A percentile compares a stretch with the other conserved stretches of the same genome.
phyloP scores from a whole-genome alignment of 2,329 filamentous ascomycete species.

The Biscogniauxia mediterranea region DNA sequence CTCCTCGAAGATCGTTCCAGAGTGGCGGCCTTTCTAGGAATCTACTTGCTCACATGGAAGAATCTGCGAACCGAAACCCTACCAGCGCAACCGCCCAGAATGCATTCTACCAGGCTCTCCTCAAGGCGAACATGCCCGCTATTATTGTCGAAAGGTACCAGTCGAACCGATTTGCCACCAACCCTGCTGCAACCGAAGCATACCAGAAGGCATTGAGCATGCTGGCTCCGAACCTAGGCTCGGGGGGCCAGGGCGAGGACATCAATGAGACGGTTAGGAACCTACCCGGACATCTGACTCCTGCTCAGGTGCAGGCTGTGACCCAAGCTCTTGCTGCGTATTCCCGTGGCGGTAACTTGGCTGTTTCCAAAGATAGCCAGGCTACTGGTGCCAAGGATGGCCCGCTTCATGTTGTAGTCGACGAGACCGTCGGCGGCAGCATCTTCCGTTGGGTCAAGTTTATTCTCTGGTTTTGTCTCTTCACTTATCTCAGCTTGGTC shows the following conservation, averaged over 20 bases:
- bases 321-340: slow-evolving; percentile 79
- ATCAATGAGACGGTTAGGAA: slow-evolving; percentile 31
- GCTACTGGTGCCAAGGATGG: slow-evolving; percentile 70
- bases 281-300: slow-evolving; percentile 45
- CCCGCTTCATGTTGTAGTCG: slow-evolving; percentile 93
- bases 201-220: slow-evolving; percentile 71
- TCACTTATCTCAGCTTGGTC: slow-evolving; percentile 77
- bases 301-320: slow-evolving; percentile 71
- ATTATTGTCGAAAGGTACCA: slow-evolving; percentile 90
- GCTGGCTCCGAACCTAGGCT: slow-evolving; percentile 32
- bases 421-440: slow-evolving; percentile 76
- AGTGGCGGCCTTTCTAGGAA: slow-evolving; percentile 54
- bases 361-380: slow-evolving; percentile 50
- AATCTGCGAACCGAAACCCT: slow-evolving; percentile 90
- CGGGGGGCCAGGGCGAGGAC: slow-evolving; percentile 27
- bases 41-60: slow-evolving; percentile 81
- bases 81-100: slow-evolving; percentile 85
- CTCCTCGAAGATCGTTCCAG: slow-evolving; percentile 40
- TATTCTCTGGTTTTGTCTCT: slow-evolving; percentile 71
- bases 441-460: slow-evolving; percentile 95
- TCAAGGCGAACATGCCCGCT: slow-evolving; percentile 89
- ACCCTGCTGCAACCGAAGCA: slow-evolving; percentile 70
- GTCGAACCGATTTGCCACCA: slow-evolving; percentile 80
- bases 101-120: slow-evolving; percentile 86
- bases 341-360: slow-evolving; percentile 64